These are phyloP conservation scores for Hypoxylon sp. DNA, from an alignment of 2,329 filamentous ascomycete species.

Conservation along the genomic window DNA sequence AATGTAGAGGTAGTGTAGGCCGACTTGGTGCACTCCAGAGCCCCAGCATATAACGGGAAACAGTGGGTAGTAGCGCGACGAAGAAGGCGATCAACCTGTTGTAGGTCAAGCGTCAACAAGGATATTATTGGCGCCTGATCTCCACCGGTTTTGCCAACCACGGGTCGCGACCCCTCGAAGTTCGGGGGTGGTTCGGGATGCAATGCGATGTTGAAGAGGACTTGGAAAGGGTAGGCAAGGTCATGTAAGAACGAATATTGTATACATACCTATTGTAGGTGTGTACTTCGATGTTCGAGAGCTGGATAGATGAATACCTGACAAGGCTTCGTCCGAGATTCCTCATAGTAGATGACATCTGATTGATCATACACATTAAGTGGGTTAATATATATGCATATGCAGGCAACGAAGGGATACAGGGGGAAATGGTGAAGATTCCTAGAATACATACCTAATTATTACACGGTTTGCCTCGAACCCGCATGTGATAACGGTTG, in stretches of 20 bases:
- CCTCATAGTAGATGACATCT: slow-evolving; percentile 10
- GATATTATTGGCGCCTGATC: slow-evolving; percentile 33
- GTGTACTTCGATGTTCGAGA: not conserved
- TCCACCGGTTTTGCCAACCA: slow-evolving; percentile 35
- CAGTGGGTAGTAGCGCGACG: slow-evolving; percentile 26
- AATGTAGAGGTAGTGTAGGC: not conserved
- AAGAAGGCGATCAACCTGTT: slow-evolving; percentile 16
- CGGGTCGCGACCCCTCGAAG: slow-evolving; percentile 33
- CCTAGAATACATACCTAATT: not conserved
- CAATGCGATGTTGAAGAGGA: slow-evolving; percentile 36
- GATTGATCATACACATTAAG: slow-evolving; percentile 13
- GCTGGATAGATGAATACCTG: slow-evolving; percentile 6
- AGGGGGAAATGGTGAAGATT: not conserved
- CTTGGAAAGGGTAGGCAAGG: slow-evolving; percentile 10
- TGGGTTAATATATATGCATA: slow-evolving; percentile 6
- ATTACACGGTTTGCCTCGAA: slow-evolving; percentile 11
- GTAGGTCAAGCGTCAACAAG: slow-evolving; percentile 21
- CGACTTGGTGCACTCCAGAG: not conserved
- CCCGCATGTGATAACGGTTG: slow-evolving; percentile 33
- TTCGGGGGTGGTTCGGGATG: slow-evolving; percentile 41
- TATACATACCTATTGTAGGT: slow-evolving; percentile 4
- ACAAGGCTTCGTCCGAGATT: not conserved
- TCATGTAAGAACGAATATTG: slow-evolving; percentile 17
- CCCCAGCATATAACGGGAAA: slow-evolving; percentile 34
- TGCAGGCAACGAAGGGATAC: slow-evolving; percentile 3